Evolutionary conservation across 1,139 yeast species (phyloP), one percentile per base, ranked within the genome.

Genomic region (Meyerozyma elateridarum): DNA sequence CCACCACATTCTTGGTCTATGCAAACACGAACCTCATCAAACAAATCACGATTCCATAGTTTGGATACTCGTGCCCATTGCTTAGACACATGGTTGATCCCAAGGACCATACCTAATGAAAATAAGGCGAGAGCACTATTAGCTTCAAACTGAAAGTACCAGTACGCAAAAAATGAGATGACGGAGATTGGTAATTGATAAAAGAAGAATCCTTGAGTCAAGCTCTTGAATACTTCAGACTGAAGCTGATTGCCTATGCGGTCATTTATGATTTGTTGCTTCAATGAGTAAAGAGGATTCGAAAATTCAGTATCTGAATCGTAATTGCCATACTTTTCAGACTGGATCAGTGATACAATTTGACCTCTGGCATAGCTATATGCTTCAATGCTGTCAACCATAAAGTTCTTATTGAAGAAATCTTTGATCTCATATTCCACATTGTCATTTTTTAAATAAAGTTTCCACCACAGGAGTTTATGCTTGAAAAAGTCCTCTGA

Each of bases 401-500:
- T 64, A 42, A 66, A 68, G 20, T 57, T 46, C 6, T 40, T 32
- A 30, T 41, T 51, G 35, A 68, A 60, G 38, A 43, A 66, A 36
- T 68, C 73, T 36, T 65, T 67, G 28, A 68, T 47, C 32, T 60
- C 65, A 37, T 68, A 68, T 46, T 67, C 73, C 11, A 69, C 67
- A 38, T 68, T 67, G 37, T 69, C 75, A 38, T 68, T 68, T 31
- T 56, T 60, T 36, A 52, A 55, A 43, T 69, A 69, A 13, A 69
- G 49, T 39, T 56, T 65, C 70, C 71, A 68, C 74, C 74, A 69
- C 18, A 48, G 44, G 27, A 69, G 53, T 14, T 51, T 56, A 17
- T 44, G 48, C 7, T 40, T 45, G 50, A 69, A 64, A 36, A 54
- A 64, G 1, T 36, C 41, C 6, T 42, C 41, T 1, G 67, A 55